These are phyloP conservation scores for Elsinoe batatas DNA, from an alignment of 2,329 filamentous ascomycete genomes.

Conservation along the genomic window DNA sequence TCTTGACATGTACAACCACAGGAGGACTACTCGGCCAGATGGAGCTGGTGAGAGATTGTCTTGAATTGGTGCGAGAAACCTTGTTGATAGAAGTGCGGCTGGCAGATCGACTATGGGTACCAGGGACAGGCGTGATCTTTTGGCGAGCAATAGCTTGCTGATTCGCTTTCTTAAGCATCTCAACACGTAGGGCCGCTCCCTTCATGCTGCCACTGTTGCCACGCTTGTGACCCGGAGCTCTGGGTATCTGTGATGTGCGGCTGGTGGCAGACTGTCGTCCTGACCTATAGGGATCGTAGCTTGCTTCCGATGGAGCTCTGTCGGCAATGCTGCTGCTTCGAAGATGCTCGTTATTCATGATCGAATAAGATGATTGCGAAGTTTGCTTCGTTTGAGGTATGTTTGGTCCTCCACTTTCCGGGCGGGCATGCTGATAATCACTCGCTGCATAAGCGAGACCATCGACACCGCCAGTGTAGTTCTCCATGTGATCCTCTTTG, in stretches of 20 bases:
- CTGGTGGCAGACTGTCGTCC: background rate
- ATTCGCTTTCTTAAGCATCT: constrained; percentile 26
- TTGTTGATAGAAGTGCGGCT: constrained; percentile 18
- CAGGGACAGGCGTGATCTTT: constrained; percentile 1
- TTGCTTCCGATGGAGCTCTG: constrained; percentile 38
- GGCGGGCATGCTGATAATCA: constrained; percentile 71
- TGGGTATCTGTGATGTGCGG: constrained; percentile 48
- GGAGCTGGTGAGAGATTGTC: constrained; percentile 37
- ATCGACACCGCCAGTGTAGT: constrained; percentile 62
- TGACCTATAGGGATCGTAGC: constrained; percentile 64
- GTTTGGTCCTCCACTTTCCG: constrained; percentile 25
- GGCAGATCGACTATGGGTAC: constrained; percentile 19
- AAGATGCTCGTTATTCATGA: constrained; percentile 45
- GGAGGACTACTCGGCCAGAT: constrained; percentile 40
- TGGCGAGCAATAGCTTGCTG: constrained; percentile 10
- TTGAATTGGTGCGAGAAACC: constrained; percentile 20
- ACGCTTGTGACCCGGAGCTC: constrained; percentile 9
- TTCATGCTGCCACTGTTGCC: constrained; percentile 12
- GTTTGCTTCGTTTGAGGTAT: constrained; percentile 30
- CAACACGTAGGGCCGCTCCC: constrained; percentile 24
- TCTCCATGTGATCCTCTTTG: constrained; percentile 73
- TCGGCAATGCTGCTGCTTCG: constrained; percentile 42
- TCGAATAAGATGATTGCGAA: constrained; percentile 46
- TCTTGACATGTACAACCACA: constrained; percentile 22
- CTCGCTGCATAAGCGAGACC: constrained; percentile 70